A percentile compares a stretch with the other conserved stretches of the same genome.
phyloP scores from a whole-genome alignment of 306 rosid species.

The Castanea sativa region DNA sequence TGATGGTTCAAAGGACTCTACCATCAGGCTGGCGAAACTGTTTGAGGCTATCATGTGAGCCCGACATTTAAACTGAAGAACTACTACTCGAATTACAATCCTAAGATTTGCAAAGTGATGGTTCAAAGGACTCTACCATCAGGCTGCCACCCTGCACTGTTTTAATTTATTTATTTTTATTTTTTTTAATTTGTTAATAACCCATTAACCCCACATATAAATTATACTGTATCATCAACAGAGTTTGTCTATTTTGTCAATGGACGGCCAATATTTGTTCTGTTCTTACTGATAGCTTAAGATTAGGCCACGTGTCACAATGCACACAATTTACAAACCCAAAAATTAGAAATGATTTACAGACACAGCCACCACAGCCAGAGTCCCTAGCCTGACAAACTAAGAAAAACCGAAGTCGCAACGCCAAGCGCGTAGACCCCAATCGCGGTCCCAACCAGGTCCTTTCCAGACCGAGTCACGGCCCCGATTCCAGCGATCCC shows the following conservation, averaged over 20 bases:
- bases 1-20: too few relatives aligned
- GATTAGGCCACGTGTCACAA: neutral
- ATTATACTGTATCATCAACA: too few relatives aligned
- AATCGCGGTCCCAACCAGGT: slow-evolving; percentile 49
- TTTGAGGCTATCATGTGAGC: too few relatives aligned
- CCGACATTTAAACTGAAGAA: too few relatives aligned
- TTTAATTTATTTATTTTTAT: too few relatives aligned
- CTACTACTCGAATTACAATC: rapidly evolving
- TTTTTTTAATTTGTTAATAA: too few relatives aligned
- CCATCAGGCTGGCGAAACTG: too few relatives aligned
- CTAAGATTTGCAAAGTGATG: rapidly evolving
- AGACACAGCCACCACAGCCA: neutral
- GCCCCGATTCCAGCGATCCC: slow-evolving; percentile 72
- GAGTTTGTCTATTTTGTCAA: too few relatives aligned
- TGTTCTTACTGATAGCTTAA: neutral
- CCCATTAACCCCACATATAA: too few relatives aligned
- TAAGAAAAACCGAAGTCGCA: slow-evolving; percentile 46
- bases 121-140: too few relatives aligned
- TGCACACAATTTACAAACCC: neutral
- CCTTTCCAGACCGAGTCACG: slow-evolving; percentile 44
- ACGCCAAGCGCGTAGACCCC: slow-evolving; percentile 73
- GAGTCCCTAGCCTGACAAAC: slow-evolving; percentile 37
- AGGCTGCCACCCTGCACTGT: too few relatives aligned
- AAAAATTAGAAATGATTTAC: neutral
- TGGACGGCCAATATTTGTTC: neutral